phyloP scores from a whole-genome alignment of 495 filamentous ascomycete genomes.

The Aspergillus cristatus region DNA sequence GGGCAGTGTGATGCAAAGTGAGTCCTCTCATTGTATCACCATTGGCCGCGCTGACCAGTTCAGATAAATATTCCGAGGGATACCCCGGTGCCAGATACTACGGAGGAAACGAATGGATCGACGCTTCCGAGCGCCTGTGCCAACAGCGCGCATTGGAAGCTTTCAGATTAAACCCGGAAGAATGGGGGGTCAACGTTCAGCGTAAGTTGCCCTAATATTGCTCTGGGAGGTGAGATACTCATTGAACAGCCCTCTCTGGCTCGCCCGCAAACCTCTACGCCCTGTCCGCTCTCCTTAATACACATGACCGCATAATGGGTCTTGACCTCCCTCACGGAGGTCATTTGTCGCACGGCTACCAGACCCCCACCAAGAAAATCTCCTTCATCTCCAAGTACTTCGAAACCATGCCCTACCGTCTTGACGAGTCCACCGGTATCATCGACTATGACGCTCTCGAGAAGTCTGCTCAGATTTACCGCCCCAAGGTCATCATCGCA shows the following conservation, averaged over 20 bases:
- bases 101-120: constrained; percentile 93
- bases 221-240: background rate
- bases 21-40: constrained; percentile 15
- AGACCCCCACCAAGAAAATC: constrained; percentile 97
- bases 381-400: constrained; percentile 98
- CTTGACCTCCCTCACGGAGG: constrained; percentile 94
- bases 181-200: constrained; percentile 99
- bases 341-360: constrained; percentile 95
- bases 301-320: constrained; percentile 94
- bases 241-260: constrained; percentile 68
- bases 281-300: constrained; percentile 84
- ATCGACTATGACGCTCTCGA: constrained; percentile 92
- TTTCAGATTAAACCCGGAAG: constrained; percentile 69
- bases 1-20: constrained; percentile 98
- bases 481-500: constrained; percentile 91
- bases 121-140: constrained; percentile 80
- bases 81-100: constrained; percentile 97
- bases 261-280: constrained; percentile 95
- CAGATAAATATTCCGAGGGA: constrained; percentile 97
- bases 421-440: constrained; percentile 80
- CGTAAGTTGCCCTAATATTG: constrained; percentile 49
- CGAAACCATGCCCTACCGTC: constrained; percentile 88
- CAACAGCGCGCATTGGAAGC: constrained; percentile 82
- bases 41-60: constrained; percentile 6
- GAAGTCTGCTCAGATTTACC: constrained; percentile 74